Percentiles rank a stretch among this genome's conserved stretches.
phyloP scores from a whole-genome alignment of 352 stramenopile genomes.

The Phytopythium vexans region DNA sequence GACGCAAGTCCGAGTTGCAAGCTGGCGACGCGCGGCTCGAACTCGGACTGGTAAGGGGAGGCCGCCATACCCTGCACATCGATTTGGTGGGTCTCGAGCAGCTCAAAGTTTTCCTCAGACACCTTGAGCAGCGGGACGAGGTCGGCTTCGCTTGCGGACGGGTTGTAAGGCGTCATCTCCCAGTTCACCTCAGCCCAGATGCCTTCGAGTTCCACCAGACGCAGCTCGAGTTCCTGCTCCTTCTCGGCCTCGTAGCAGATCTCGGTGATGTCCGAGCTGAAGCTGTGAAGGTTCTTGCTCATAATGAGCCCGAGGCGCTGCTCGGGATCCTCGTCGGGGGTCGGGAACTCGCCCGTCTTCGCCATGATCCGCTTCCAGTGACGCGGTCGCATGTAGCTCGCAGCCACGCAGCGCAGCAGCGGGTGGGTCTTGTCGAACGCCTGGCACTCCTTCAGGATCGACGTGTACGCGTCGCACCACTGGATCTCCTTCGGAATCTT shows the following conservation, averaged over 20 bases:
- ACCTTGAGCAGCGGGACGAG: constrained; percentile 90
- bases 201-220: constrained; percentile 88
- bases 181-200: constrained; percentile 93
- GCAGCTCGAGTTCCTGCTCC: constrained; percentile 94
- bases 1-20: constrained; percentile 86
- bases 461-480: constrained; percentile 90
- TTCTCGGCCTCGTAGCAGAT: constrained; percentile 97
- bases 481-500: constrained; percentile 91
- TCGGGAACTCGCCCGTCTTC: constrained; percentile 89
- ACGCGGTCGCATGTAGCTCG: constrained; percentile 90
- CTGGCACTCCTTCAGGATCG: constrained; percentile 75
- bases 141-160: constrained; percentile 60
- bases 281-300: constrained; percentile 93
- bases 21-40: constrained; percentile 88
- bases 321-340: constrained; percentile 91
- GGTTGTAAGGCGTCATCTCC: constrained; percentile 92
- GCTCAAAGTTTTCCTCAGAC: constrained; percentile 96
- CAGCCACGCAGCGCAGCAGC: constrained; percentile 68
- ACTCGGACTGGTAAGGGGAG: constrained; percentile 94
- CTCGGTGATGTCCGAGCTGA: constrained; percentile 94
- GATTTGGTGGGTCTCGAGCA: constrained; percentile 96
- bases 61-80: constrained; percentile 96
- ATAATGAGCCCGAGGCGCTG: constrained; percentile 89
- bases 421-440: constrained; percentile 85
- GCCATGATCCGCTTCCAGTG: constrained; percentile 93